Percentiles rank a stretch among this genome's conserved stretches.
Evolutionary conservation across 1,139 yeast species (phyloP).

Genomic region (Saccharomyces hybrid): DNA sequence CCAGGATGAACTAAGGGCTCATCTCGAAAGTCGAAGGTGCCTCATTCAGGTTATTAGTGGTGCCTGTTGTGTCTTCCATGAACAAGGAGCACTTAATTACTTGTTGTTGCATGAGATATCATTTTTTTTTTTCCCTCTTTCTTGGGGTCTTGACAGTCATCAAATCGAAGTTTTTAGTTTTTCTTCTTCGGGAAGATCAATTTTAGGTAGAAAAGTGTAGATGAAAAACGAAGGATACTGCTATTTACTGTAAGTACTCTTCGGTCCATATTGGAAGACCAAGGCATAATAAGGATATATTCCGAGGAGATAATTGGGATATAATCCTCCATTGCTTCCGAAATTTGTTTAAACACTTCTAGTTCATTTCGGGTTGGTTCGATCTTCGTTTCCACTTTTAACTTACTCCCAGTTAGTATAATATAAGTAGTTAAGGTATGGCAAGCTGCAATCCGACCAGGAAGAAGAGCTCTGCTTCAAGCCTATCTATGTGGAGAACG

Average conservation of each 20-base stretch:
- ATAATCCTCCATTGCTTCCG: background rate
- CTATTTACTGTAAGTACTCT: background rate
- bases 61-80: background rate
- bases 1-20: background rate
- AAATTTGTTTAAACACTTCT: background rate
- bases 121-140: slow-evolving; percentile 3
- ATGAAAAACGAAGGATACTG: background rate
- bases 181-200: background rate
- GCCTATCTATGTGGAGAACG: background rate
- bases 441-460: background rate
- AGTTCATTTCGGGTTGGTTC: background rate
- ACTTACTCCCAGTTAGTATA: background rate
- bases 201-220: background rate
- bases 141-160: background rate
- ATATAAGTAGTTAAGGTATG: background rate
- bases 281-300: background rate
- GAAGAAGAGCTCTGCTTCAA: background rate
- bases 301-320: background rate
- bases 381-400: background rate
- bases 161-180: background rate
- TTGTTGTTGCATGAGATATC: background rate
- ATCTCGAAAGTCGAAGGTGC: background rate
- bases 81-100: background rate
- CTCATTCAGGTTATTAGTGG: background rate
- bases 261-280: background rate